phyloP scores from a whole-genome alignment of 78 protist genomes.

The Pigoraptor vietnamica region DNA sequence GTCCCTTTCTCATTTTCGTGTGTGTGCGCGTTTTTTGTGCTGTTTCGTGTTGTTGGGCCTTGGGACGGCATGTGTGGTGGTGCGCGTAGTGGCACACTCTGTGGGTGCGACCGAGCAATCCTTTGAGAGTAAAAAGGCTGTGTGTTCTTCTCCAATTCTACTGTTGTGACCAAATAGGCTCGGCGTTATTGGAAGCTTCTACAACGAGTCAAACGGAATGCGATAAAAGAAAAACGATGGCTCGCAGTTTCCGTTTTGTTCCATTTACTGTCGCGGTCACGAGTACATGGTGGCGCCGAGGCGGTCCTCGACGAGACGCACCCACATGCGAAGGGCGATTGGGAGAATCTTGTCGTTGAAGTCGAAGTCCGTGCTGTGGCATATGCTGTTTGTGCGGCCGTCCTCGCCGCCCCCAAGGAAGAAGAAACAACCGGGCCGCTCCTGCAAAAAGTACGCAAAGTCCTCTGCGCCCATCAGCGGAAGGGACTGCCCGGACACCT shows the following conservation, averaged over 20 bases:
- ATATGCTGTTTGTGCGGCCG: not conserved
- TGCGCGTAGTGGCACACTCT: too few species aligned
- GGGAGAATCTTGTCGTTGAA: conserved; percentile 16
- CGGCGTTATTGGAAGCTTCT: too few species aligned
- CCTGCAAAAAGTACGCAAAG: conserved; percentile 8
- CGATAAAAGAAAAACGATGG: too few species aligned
- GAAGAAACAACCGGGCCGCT: conserved; percentile 8
- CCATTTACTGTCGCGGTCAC: not conserved
- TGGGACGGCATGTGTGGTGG: too few species aligned
- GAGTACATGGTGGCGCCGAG: not conserved
- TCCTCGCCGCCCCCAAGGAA: conserved; percentile 5
- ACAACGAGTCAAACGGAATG: too few species aligned
- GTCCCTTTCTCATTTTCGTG: not conserved
- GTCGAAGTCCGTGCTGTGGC: conserved; percentile 15
- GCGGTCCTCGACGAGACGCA: not conserved
- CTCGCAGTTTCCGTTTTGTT: not conserved
- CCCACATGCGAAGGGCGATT: not conserved
- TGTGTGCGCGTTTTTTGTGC: not conserved
- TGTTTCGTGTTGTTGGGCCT: not conserved
- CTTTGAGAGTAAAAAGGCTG: too few species aligned
- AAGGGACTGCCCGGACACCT: not conserved
- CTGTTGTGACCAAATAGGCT: too few species aligned
- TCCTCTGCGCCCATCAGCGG: conserved; percentile 18
- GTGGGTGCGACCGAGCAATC: too few species aligned
- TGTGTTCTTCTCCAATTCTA: not conserved